These are phyloP conservation scores for Triglochin maritima DNA, from an alignment of 106 monocot species.

Conservation along the genomic window DNA sequence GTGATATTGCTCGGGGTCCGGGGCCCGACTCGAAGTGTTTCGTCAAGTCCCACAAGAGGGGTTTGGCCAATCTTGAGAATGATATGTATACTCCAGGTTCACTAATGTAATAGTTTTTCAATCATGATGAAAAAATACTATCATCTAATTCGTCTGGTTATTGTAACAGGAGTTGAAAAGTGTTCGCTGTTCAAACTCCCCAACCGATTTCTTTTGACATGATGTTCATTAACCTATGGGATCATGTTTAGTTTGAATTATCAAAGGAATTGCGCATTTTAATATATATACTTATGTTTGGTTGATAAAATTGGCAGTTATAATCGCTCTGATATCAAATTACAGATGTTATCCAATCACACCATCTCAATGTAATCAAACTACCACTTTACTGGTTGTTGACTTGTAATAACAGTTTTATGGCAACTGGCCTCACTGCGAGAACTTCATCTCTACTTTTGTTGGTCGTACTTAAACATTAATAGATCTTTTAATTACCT, in stretches of 20 bases:
- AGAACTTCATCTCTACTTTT: too few species aligned
- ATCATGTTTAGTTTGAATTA: not conserved
- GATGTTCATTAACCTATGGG: not conserved
- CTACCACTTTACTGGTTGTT: too few species aligned
- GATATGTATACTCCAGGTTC: not conserved
- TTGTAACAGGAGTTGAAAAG: not conserved
- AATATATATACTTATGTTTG: not conserved
- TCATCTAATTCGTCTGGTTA: not conserved
- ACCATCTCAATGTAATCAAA: too few species aligned
- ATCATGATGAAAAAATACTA: not conserved
- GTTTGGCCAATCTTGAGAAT: not conserved
- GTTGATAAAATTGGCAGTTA: not conserved
- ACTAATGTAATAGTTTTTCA: not conserved
- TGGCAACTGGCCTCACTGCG: too few species aligned
- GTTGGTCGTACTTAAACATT: too few species aligned
- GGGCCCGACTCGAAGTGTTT: not conserved
- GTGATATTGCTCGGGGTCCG: not conserved
- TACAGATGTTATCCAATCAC: too few species aligned
- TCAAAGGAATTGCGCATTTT: not conserved
- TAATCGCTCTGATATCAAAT: not conserved
- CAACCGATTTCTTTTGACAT: not conserved
- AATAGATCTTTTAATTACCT: too few species aligned
- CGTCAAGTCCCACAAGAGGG: constrained; percentile 10
- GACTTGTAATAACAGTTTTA: too few species aligned
- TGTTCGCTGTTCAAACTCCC: too few species aligned